Base-by-base conservation (phyloP, 1,284 basidiomycete genomes). In the Puccinia brachypodii region DNA sequence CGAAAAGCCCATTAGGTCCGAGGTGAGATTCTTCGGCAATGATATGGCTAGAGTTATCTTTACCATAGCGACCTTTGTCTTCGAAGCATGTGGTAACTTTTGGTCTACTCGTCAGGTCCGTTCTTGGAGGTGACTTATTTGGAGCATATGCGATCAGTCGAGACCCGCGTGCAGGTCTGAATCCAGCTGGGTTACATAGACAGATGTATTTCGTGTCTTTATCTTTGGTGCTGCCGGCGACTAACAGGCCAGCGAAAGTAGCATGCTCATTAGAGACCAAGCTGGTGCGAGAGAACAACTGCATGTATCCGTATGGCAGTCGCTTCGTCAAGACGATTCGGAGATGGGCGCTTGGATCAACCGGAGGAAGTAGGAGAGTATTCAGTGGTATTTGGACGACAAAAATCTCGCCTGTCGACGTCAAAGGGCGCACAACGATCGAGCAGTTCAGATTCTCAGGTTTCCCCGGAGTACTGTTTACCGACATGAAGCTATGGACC, bases 141-240 rank as follows among this genome's bases (percentile, higher is more conserved):
- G 60, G 13, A 25, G 74, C 74, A 66, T 76, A 76, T 7, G 74
- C 74, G 25, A 76, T 25, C 2, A 76, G 40, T 64, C 42, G 58
- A 47, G 58, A 47, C 14, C 14, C 38, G 56, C 38, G 22, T 8
- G 40, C 42, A n/a, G 74, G 33, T 22, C 9, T 31, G 9, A 11
- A 25, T 28, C 19, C 4, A 38, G 33, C 58, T 42, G 28, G 11
- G 38, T 36, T 7, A 42, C 73, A 75, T 33, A 66, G 28, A 31
- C 74, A 64, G 33, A 66, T 2, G n/a, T 56, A 36, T 38, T 62
- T 64, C 7, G 58, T 38, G 60, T 56, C 33, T 36, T 44, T 1
- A 64, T 76, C 58, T 56, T 76, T 36, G 3, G 60, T 76, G 28
- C 58, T 76, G 40, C 19, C 60, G 13, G 40, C 42, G 44, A 76